Base-by-base conservation (phyloP, 441 rosid species). In the Pelargonium fulgidum region DNA sequence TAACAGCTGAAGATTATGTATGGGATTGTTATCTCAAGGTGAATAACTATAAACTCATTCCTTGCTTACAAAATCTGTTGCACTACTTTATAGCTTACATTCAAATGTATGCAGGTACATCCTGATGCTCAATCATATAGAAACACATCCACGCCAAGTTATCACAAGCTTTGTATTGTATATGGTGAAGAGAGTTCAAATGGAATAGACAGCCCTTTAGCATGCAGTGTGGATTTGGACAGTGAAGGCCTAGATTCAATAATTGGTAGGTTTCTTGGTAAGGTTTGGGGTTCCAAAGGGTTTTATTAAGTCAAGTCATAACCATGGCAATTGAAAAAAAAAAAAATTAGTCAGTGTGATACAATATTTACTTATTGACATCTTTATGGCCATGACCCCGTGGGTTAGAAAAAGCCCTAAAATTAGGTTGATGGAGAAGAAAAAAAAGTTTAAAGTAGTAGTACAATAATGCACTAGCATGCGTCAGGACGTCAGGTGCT, bases 101-200 rank as follows among this genome's bases (percentile, higher is more conserved):
- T 62, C 68, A 56, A 65, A 48, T 69, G 52, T 68, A 16, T 76
- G 77, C 80, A 84, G 87, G 82, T 42, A 45, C 70, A 82, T 77
- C 81, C 83, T 58, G 75, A 77, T 74, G 76, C 72, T 68, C 70
- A 33, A 19, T 78, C 73, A 17, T 82, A 80, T 66, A 82, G 73
- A 77, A 77, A 73, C 59, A 80, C 62, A 80, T 63, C 74, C 22
- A 67, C 76, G 70, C 79, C 83, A 1, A 77, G 80, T 79, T 82
- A 76, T 75, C 84, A 78, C 79, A 82, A 82, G 77, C 79, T 84
- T 12, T 84, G 83, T 65, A 76, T 80, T 64, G 73, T 84, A 78
- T 82, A 71, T 70, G 85, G 82, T 47, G 72, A 78, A 80, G 85
- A 78, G 75, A 77, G 70, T 75, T 73, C 68, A 62, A 70, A 75